A percentile compares a stretch with the other conserved stretches of the same genome.
phyloP scores from a whole-genome alignment of 2,329 filamentous ascomycete species.

The Fusarium guadeloupense region DNA sequence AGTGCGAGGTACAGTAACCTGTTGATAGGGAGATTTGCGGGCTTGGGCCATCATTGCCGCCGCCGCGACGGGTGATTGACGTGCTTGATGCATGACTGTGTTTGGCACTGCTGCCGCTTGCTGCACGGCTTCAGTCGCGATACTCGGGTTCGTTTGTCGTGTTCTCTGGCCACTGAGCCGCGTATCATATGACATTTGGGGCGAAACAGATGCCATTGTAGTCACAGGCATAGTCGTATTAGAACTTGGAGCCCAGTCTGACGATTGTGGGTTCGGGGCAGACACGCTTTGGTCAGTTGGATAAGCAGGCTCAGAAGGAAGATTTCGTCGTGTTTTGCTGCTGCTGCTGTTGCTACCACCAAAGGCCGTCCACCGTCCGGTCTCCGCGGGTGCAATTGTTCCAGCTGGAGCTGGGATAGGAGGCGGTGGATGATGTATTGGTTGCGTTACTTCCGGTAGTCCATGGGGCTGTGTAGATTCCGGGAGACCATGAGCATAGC shows the following conservation, averaged over 20 bases:
- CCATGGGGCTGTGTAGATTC: constrained; percentile 22
- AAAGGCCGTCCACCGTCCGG: constrained; percentile 16
- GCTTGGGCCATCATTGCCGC: constrained; percentile 46
- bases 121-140: constrained; percentile 13
- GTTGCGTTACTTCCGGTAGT: constrained; percentile 23
- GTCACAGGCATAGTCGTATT: constrained; percentile 4
- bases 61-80: constrained; percentile 40
- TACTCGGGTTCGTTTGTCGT: constrained; percentile 13
- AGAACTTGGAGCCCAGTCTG: constrained; percentile 23
- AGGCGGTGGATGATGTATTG: constrained; percentile 10
- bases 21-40: constrained; percentile 47
- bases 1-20: constrained; percentile 38
- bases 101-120: constrained; percentile 16
- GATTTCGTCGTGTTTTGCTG: constrained; percentile 20
- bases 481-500: constrained; percentile 15
- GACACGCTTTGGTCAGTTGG: neutral
- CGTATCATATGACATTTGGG: constrained; percentile 19
- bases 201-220: constrained; percentile 22
- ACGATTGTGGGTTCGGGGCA: constrained; percentile 20
- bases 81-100: constrained; percentile 38
- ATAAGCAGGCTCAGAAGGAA: constrained; percentile 29
- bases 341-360: neutral
- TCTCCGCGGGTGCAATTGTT: constrained; percentile 23
- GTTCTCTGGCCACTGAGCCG: constrained; percentile 4
- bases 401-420: constrained; percentile 19